These are phyloP conservation scores for Holtermannia corniformis DNA, from an alignment of 768 basidiomycete species.

Conservation along the genomic window DNA sequence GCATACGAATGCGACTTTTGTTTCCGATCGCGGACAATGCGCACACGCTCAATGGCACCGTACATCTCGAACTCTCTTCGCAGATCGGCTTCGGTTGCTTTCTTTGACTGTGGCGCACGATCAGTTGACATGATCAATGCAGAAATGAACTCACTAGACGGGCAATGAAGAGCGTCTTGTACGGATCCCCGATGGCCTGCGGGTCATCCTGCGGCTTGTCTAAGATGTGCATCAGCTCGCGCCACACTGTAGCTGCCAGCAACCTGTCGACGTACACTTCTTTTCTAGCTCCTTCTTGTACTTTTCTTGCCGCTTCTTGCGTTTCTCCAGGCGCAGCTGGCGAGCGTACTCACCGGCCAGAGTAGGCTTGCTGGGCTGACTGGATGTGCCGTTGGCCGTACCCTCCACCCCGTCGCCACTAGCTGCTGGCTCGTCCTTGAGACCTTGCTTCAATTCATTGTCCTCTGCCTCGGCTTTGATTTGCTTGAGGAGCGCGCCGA, in stretches of 20 bases:
- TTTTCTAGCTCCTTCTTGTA: constrained; percentile 44
- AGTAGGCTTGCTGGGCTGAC: constrained; percentile 5
- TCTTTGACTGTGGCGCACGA: constrained; percentile 59
- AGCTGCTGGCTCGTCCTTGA: constrained; percentile 8
- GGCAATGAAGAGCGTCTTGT: constrained; percentile 95
- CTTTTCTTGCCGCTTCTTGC: constrained; percentile 38
- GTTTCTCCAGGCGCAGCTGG: constrained; percentile 35
- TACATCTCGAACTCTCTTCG: constrained; percentile 91
- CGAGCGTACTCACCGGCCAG: constrained; percentile 36
- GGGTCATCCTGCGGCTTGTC: constrained; percentile 88
- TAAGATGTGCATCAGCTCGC: constrained; percentile 39
- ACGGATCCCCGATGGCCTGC: constrained; percentile 89
- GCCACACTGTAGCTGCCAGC: too few species aligned
- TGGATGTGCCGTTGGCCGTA: constrained; percentile 42
- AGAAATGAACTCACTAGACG: constrained; percentile 55
- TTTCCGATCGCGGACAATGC: constrained; percentile 86
- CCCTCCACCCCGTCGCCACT: constrained; percentile 71
- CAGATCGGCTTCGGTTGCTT: constrained; percentile 80
- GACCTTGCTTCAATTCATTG: constrained; percentile 23
- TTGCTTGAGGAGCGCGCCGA: constrained; percentile 61
- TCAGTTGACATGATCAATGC: constrained; percentile 1
- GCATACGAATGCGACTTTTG: constrained; percentile 82
- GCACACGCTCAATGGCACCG: constrained; percentile 86
- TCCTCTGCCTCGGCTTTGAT: constrained; percentile 67
- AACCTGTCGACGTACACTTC: constrained; percentile 53